phyloP scores from a whole-genome alignment of 306 rosid species.

The Glycine tomentella region DNA sequence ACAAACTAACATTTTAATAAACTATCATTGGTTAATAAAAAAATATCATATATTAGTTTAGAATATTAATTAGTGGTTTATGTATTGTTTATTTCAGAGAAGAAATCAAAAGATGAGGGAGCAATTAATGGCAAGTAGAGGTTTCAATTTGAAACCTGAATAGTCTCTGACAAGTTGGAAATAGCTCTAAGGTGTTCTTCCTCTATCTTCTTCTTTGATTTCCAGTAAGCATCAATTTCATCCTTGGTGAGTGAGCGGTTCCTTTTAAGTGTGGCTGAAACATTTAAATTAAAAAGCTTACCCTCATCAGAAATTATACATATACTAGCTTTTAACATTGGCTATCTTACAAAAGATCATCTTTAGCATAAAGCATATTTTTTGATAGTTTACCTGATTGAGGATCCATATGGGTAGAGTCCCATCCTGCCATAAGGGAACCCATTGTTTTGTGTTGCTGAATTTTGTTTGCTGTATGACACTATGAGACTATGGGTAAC shows the following conservation, averaged over 20 bases:
- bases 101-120: neutral
- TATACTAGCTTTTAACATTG: neutral
- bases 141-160: constrained; percentile 50
- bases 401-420: constrained; percentile 51
- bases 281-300: neutral
- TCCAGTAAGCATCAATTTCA: constrained; percentile 71
- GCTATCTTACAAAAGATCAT: neutral
- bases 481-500: neutral
- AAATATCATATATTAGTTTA: too few relatives aligned
- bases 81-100: neutral
- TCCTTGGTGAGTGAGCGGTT: constrained; percentile 67
- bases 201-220: constrained; percentile 55
- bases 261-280: constrained; percentile 53
- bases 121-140: neutral
- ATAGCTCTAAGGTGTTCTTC: constrained; percentile 66
- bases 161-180: constrained; percentile 35
- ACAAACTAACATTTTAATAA: too few relatives aligned
- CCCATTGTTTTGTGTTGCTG: constrained; percentile 63
- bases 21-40: too few relatives aligned
- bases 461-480: too few relatives aligned
- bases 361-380: neutral
- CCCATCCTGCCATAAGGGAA: constrained; percentile 91
- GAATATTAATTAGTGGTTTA: too few relatives aligned
- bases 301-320: neutral
- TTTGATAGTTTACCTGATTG: constrained; percentile 57